Evolutionary conservation across 805 yeast species (phyloP).

Genomic region (Lipomyces starkeyi): DNA sequence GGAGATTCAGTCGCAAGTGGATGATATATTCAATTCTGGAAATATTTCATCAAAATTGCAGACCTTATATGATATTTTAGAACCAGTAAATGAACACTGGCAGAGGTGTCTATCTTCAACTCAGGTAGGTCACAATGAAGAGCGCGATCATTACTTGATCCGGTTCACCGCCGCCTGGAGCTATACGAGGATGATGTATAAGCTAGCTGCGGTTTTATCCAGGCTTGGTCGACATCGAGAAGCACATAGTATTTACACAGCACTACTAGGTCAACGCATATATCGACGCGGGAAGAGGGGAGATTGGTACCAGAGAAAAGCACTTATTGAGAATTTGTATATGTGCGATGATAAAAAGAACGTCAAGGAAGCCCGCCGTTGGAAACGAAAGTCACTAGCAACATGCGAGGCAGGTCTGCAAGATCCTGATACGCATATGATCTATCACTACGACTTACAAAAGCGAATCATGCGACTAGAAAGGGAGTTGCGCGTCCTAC

Average conservation of each 20-base stretch:
- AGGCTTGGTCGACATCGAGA: slow-evolving; percentile 21
- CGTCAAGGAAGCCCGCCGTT: slow-evolving; percentile 13
- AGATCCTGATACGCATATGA: slow-evolving; percentile 37
- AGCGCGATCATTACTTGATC: slow-evolving; percentile 29
- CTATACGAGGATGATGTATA: slow-evolving; percentile 34
- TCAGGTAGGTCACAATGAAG: slow-evolving; percentile 3
- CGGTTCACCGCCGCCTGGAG: slow-evolving; percentile 35
- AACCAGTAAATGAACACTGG: slow-evolving; percentile 24
- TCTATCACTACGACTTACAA: slow-evolving; percentile 34
- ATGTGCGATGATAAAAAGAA: slow-evolving; percentile 18
- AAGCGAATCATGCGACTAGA: slow-evolving; percentile 35
- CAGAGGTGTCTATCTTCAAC: not conserved
- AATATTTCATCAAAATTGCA: slow-evolving; percentile 15
- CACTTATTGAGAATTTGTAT: slow-evolving; percentile 32
- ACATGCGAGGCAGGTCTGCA: slow-evolving; percentile 36
- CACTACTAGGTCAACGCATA: slow-evolving; percentile 24
- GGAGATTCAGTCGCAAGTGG: slow-evolving; percentile 21
- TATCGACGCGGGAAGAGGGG: slow-evolving; percentile 38
- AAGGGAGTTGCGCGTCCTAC: slow-evolving; percentile 25
- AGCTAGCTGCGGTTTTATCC: slow-evolving; percentile 27
- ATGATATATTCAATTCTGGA: slow-evolving; percentile 18
- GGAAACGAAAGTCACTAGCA: slow-evolving; percentile 31
- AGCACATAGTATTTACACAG: slow-evolving; percentile 26
- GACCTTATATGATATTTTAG: slow-evolving; percentile 10
- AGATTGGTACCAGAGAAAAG: slow-evolving; percentile 37